phyloP scores from a whole-genome alignment of 129 eudicot species.

The Chrysanthemum makinoi region DNA sequence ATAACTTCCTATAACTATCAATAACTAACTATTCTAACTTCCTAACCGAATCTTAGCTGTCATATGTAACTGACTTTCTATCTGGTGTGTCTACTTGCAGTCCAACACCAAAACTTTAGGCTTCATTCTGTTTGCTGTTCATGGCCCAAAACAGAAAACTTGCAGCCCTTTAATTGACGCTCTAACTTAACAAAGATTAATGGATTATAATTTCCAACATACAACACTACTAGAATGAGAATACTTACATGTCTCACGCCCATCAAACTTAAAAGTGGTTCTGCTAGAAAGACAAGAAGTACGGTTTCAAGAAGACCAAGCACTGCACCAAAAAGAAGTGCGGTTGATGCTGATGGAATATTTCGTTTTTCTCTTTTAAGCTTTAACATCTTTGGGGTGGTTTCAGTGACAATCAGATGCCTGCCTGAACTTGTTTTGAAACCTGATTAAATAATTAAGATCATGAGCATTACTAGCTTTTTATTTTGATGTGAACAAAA shows the following conservation, averaged over 20 bases:
- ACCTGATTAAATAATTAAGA: conserved; percentile 26
- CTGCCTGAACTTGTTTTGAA: conserved; percentile 23
- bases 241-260: conserved; percentile 67
- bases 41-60: too few relatives aligned
- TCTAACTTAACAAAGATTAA: too few relatives aligned
- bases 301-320: conserved; percentile 73
- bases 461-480: not conserved
- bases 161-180: too few relatives aligned
- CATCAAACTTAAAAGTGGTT: conserved; percentile 58
- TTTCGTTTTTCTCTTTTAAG: conserved; percentile 33
- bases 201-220: too few relatives aligned
- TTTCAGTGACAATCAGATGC: conserved; percentile 14
- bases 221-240: not conserved
- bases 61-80: too few relatives aligned
- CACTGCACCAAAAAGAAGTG: conserved; percentile 57
- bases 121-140: too few relatives aligned
- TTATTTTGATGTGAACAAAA: not conserved
- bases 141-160: too few relatives aligned
- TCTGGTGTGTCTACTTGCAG: too few relatives aligned
- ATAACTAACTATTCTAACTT: too few relatives aligned
- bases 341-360: conserved; percentile 84
- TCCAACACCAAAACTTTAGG: too few relatives aligned
- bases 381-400: conserved; percentile 14
- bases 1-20: too few relatives aligned
- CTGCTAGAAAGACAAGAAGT: conserved; percentile 53